Conservation (phyloP, 2,329 filamentous ascomycete genomes). For the Fusarium virguliforme region DNA sequence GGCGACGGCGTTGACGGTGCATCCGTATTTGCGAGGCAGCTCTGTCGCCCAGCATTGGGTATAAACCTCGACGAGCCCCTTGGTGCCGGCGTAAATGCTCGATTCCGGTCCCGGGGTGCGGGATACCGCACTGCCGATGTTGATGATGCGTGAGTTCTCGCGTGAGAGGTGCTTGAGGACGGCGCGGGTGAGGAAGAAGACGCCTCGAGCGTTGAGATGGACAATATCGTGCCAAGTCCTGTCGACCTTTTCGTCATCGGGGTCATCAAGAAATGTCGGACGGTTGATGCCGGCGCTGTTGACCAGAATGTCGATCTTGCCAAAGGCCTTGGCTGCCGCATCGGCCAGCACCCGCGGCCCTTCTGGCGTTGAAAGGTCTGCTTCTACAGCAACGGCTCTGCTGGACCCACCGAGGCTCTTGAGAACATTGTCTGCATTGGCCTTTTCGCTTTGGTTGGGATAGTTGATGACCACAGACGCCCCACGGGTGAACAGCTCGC, state of each 20-base stretch:
- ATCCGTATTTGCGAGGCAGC: constrained; percentile 43
- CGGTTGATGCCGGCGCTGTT: constrained; percentile 11
- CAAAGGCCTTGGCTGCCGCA: constrained; percentile 2
- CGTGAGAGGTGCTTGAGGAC: constrained; percentile 13
- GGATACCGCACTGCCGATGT: constrained; percentile 11
- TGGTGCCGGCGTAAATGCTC: constrained; percentile 24
- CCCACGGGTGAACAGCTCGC: constrained; percentile 6
- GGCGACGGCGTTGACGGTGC: constrained; percentile 53
- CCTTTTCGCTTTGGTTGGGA: not conserved
- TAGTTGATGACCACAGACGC: constrained; percentile 14
- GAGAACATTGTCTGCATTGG: not conserved
- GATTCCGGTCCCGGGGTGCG: not conserved
- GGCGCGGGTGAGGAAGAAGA: constrained; percentile 15
- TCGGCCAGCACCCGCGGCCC: not conserved
- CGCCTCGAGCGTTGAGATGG: constrained; percentile 18
- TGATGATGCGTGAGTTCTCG: constrained; percentile 25
- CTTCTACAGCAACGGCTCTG: constrained; percentile 1
- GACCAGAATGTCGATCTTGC: constrained; percentile 16
- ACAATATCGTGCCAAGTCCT: constrained; percentile 2
- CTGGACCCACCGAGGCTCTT: not conserved
- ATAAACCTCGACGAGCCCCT: constrained; percentile 19
- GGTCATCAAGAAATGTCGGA: not conserved
- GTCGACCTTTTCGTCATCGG: not conserved
- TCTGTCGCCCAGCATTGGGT: constrained; percentile 20
- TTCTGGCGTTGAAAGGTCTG: constrained; percentile 4